phyloP scores from a whole-genome alignment of 192 early-diverging fungal genomes.

The Fimicolochytrium jonesii region DNA sequence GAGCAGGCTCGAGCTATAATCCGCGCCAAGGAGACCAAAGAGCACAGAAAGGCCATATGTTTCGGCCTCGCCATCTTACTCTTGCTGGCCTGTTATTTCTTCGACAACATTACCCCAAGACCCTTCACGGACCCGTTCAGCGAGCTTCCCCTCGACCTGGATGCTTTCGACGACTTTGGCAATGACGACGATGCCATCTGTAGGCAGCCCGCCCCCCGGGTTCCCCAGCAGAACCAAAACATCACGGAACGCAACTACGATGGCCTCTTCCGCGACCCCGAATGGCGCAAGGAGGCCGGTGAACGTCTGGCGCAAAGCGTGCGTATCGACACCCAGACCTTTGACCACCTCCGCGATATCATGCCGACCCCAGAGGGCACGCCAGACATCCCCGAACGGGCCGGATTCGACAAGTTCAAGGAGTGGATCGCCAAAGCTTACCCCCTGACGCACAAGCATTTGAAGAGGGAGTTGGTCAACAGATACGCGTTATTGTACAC shows the following conservation, averaged over 20 bases:
- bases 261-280: conserved; percentile 5
- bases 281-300: conserved; percentile 14
- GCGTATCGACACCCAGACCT: conserved; percentile 32
- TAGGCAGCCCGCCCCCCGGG: conserved; percentile 10
- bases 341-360: conserved; percentile 30
- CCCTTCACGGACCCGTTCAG: no score
- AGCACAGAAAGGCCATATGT: no score
- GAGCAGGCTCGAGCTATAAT: no score
- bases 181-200: conserved; percentile 7
- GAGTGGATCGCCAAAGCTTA: conserved; percentile 10
- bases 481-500: conserved; percentile 37
- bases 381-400: conserved; percentile 2
- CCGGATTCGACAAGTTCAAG: conserved; percentile 14
- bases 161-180: no score
- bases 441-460: conserved; percentile 18
- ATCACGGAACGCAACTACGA: conserved; percentile 15
- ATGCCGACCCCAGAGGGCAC: conserved; percentile 9
- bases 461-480: conserved; percentile 26
- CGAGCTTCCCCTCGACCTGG: no score
- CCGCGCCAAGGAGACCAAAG: no score
- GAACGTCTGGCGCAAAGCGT: conserved; percentile 28
- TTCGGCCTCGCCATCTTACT: no score
- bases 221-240: neutral
- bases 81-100: no score
- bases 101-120: no score